phyloP scores from a whole-genome alignment of 345 rosid species.

The Hevea brasiliensis region DNA sequence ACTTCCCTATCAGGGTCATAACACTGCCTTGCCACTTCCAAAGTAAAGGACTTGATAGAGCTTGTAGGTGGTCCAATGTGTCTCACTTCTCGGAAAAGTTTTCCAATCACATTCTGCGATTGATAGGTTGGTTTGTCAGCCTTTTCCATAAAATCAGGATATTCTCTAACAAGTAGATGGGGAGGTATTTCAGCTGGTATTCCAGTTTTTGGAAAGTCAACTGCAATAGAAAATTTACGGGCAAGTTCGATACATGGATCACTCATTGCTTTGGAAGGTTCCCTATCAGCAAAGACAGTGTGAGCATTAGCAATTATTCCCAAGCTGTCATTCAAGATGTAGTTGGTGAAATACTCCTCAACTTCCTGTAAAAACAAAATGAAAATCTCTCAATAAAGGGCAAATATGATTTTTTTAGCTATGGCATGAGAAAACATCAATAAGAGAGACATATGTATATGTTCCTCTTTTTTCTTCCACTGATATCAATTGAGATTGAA shows the following conservation, averaged over 20 bases:
- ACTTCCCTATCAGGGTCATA: slow-evolving; percentile 56
- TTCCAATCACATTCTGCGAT: slow-evolving; percentile 55
- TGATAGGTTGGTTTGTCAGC: slow-evolving; percentile 44
- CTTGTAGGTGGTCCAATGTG: slow-evolving; percentile 32
- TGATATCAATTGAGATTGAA: neutral
- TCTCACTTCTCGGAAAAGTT: slow-evolving; percentile 53
- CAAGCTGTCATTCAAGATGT: slow-evolving; percentile 53
- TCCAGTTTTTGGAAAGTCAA: slow-evolving; percentile 65
- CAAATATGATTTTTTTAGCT: too few relatives aligned
- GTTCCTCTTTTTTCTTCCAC: too few relatives aligned
- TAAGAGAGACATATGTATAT: too few relatives aligned
- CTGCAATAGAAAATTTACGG: slow-evolving; percentile 43
- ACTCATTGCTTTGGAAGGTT: slow-evolving; percentile 42
- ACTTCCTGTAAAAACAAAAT: too few relatives aligned
- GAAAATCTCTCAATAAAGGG: too few relatives aligned
- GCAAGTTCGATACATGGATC: slow-evolving; percentile 44
- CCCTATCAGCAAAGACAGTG: slow-evolving; percentile 49
- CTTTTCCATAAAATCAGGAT: slow-evolving; percentile 67
- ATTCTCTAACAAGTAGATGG: slow-evolving; percentile 37
- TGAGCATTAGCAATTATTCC: slow-evolving; percentile 60
- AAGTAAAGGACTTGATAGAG: slow-evolving; percentile 36
- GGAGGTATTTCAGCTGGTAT: slow-evolving; percentile 54
- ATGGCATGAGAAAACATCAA: too few relatives aligned
- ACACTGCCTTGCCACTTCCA: slow-evolving; percentile 38
- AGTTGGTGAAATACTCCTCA: too few relatives aligned